These are phyloP conservation scores for Phyllosticta citriasiana DNA, from an alignment of 2,329 filamentous ascomycete species.

Conservation along the genomic window DNA sequence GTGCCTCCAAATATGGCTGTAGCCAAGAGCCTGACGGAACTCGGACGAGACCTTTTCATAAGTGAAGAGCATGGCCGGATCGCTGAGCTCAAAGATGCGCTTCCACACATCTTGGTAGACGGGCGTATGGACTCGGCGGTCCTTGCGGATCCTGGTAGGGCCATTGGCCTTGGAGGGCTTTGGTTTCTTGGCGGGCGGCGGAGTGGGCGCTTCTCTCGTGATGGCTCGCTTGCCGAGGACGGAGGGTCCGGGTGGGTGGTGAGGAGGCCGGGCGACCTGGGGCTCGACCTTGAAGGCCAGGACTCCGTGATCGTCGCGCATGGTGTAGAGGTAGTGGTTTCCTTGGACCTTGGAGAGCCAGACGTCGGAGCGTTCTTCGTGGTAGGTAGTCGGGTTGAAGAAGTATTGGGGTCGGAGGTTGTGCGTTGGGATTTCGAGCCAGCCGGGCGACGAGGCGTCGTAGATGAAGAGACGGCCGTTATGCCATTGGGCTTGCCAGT, in stretches of 20 bases:
- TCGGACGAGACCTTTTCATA: constrained; percentile 2
- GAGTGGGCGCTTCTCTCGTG: constrained; percentile 1
- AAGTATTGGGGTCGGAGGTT: constrained; percentile 1
- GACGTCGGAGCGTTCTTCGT: constrained; percentile 5
- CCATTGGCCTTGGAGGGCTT: background rate
- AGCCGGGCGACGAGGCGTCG: background rate
- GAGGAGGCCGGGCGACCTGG: constrained; percentile 2
- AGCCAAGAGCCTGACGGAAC: constrained; percentile 3
- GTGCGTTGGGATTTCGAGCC: constrained; percentile 1
- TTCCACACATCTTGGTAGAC: constrained; percentile 15
- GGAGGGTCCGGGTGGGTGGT: background rate
- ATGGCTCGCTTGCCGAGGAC: constrained; percentile 8
- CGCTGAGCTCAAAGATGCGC: constrained; percentile 12
- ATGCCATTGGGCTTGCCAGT: constrained; percentile 6
- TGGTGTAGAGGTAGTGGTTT: constrained; percentile 6
- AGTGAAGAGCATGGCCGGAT: constrained; percentile 13
- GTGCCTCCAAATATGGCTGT: constrained; percentile 24
- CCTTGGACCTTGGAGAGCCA: constrained; percentile 6
- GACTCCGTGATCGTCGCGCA: constrained; percentile 7
- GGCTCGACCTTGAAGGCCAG: constrained; percentile 11
- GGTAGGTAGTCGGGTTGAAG: constrained; percentile 7
- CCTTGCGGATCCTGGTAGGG: constrained; percentile 14
- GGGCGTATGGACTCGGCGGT: constrained; percentile 11
- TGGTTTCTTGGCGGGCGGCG: constrained; percentile 1
- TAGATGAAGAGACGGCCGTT: constrained; percentile 8